Evolutionary conservation across 2,329 filamentous ascomycete species (phyloP), one percentile per base, ranked within the genome.

Genomic region (Helotiales sp.): DNA sequence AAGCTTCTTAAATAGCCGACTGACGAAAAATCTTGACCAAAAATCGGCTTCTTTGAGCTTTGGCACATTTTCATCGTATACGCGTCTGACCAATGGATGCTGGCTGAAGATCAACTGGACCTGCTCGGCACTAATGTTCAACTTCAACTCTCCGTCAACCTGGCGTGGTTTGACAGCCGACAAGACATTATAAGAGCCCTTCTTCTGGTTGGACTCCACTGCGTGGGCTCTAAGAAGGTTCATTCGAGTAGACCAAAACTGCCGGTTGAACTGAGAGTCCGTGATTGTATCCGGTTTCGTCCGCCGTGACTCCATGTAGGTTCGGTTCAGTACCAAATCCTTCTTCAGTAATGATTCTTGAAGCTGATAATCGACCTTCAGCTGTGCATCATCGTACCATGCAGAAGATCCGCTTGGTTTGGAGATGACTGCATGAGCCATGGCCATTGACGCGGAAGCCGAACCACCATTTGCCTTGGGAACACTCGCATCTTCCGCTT

Each of bases 1-100:
- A 64, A 99, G 82, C 76, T 93, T 95, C 80, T 97, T 97, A 71
- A 93, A 93, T 8, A 99, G 82, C 65, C 92, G 88, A 78, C 93
- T 97, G 69, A 94, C 88, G 78, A 99, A 98, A 80, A 99, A 99
- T 15, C 93, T 87, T 6, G 91, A 91, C 94, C 95, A 99, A 77
- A 99, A 99, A 59, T 93, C 89, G 64, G 85, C 84, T 75, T 97
- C 92, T 28, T 85, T 88, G 45, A 96, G 80, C 67, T 91, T 92
- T 5, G 93, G 93, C 0, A 97, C 93, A 71, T 94, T 93, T 76
- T 97, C 94, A 76, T 98, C 93, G 79, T 97, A 98, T 6, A 97
- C 92, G 22, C 89, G 88, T 77, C 93, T 92, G 67, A 99, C 91
- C 0, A 99, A 84, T 1, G 96, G 93, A 78, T 99, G 95, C 78